Conservation (phyloP, 345 rosid species). For the Hevea brasiliensis region DNA sequence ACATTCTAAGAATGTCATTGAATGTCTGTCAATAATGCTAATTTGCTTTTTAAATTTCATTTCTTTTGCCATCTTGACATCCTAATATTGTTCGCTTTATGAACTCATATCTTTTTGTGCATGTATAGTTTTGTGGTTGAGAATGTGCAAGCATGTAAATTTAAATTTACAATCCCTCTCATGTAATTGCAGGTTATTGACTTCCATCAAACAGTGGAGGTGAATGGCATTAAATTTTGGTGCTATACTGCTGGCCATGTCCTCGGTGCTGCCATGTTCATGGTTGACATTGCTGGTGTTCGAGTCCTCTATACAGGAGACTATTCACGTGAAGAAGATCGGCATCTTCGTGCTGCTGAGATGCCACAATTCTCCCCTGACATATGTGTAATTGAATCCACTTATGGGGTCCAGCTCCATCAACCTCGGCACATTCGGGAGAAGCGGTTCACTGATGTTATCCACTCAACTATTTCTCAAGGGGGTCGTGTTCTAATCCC, state of each 20-base stretch:
- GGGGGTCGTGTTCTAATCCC: slow-evolving; percentile 89
- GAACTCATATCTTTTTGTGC: background rate
- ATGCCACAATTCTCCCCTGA: slow-evolving; percentile 96
- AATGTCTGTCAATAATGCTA: background rate
- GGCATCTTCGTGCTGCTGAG: slow-evolving; percentile 96
- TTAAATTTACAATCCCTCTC: background rate
- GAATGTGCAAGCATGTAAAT: background rate
- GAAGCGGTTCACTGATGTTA: slow-evolving; percentile 92
- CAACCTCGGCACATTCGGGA: slow-evolving; percentile 83
- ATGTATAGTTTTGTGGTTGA: background rate
- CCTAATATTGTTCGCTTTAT: background rate
- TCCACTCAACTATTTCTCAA: slow-evolving; percentile 80
- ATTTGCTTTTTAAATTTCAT: background rate
- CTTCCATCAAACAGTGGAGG: slow-evolving; percentile 90
- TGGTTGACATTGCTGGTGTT: slow-evolving; percentile 95
- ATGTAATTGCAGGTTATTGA: slow-evolving; percentile 62
- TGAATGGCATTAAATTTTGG: slow-evolving; percentile 91
- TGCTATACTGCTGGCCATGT: slow-evolving; percentile 99
- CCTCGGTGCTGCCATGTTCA: slow-evolving; percentile 98
- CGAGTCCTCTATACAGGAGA: slow-evolving; percentile 93
- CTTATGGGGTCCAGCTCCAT: slow-evolving; percentile 96
- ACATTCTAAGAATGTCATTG: background rate
- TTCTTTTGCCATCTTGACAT: background rate
- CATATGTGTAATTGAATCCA: slow-evolving; percentile 89
- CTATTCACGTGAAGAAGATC: slow-evolving; percentile 91